Conservation (phyloP, 345 rosid species). For the Clarkia xantiana region DNA sequence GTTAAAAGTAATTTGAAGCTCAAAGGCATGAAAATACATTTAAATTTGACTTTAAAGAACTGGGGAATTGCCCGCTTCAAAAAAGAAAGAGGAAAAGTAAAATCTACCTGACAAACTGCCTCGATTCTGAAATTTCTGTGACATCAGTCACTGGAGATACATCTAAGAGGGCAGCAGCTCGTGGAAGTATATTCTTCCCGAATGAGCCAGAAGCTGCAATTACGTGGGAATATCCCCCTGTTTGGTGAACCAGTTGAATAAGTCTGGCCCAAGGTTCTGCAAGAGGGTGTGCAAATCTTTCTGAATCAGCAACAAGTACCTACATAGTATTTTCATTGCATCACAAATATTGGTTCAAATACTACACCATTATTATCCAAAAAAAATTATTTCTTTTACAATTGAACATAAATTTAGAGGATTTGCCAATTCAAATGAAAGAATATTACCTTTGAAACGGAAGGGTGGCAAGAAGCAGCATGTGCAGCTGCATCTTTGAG, state of each 20-base stretch:
- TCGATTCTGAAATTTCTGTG: constrained; percentile 40
- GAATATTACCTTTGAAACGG: constrained; percentile 45
- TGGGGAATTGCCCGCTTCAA: too few species aligned
- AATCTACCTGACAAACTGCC: constrained; percentile 58
- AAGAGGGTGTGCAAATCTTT: constrained; percentile 43
- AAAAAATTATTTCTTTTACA: too few species aligned
- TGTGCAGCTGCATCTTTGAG: constrained; percentile 54
- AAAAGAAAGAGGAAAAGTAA: background rate
- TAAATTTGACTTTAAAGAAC: too few species aligned
- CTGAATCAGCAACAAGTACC: constrained; percentile 91
- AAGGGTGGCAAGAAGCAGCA: constrained; percentile 73
- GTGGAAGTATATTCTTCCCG: constrained; percentile 78
- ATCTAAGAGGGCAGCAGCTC: constrained; percentile 85
- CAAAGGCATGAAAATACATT: too few species aligned
- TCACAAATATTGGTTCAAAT: too few species aligned
- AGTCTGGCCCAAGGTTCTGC: constrained; percentile 92
- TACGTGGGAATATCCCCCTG: constrained; percentile 57
- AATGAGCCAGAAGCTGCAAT: constrained; percentile 71
- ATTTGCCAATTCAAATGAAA: background rate
- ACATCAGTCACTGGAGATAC: constrained; percentile 95
- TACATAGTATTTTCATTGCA: constrained; percentile 9
- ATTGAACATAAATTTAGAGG: too few species aligned
- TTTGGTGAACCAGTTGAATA: constrained; percentile 56
- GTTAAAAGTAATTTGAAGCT: background rate
- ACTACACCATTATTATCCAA: too few species aligned